Conservation (phyloP, 1,284 basidiomycete species). For the Sphaerobolus stellatus region DNA sequence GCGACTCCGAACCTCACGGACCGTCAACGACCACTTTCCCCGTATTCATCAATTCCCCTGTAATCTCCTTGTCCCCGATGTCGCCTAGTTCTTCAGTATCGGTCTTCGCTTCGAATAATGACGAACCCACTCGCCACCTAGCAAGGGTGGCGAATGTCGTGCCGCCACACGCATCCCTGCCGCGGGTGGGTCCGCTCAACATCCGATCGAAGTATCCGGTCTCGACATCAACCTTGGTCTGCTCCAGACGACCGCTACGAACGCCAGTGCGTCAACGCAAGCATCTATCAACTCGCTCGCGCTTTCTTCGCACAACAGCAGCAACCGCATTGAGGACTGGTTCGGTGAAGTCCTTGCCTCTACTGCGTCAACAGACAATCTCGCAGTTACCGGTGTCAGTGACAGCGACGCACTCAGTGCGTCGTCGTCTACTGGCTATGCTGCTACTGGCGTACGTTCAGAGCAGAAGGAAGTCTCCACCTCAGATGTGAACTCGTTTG, state of each 20-base stretch:
- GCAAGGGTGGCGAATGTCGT: slow-evolving; percentile 87
- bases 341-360: slow-evolving; percentile 12
- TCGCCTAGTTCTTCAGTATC: slow-evolving; percentile 49
- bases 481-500: slow-evolving; percentile 2
- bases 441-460: slow-evolving; percentile 7
- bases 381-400: neutral
- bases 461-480: slow-evolving; percentile 1
- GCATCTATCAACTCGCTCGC: too few relatives aligned
- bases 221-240: slow-evolving; percentile 7
- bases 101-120: slow-evolving; percentile 34
- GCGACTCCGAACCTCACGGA: slow-evolving; percentile 27
- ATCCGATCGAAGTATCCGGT: neutral
- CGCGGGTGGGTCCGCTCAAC: slow-evolving; percentile 64
- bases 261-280: slow-evolving; percentile 5
- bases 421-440: slow-evolving; percentile 12
- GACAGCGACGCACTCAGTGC: slow-evolving; percentile 3
- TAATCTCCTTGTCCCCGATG: slow-evolving; percentile 29
- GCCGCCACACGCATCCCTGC: slow-evolving; percentile 71
- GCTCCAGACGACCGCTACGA: slow-evolving; percentile 5
- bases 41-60: slow-evolving; percentile 6
- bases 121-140: slow-evolving; percentile 85
- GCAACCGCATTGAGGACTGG: slow-evolving; percentile 17
- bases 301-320: too few relatives aligned
- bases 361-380: slow-evolving; percentile 4
- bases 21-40: slow-evolving; percentile 19